Base-by-base conservation (phyloP, 2,329 filamentous ascomycete genomes). In the Fusarium sp. region DNA sequence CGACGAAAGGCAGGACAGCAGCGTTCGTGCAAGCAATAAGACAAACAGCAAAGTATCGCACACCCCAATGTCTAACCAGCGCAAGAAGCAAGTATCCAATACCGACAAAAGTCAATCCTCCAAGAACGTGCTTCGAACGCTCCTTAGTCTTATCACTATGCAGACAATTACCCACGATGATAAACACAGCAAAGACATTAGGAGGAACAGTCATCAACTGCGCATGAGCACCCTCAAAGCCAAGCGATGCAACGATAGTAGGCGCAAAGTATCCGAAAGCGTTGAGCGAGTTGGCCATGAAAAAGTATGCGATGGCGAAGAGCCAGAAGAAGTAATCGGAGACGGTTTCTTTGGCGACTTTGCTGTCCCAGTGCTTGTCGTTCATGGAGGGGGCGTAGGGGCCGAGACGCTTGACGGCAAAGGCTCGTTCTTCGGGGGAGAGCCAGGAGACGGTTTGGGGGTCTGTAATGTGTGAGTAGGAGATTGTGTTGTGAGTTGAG, bases 171-270 rank as follows among this genome's bases (percentile, higher is more conserved):
- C 78, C 72, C 7, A 80, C 65, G 11, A 77, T 75, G 52, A 80
- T 65, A 28, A 80, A 75, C 12, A 80, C 74, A 13, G 78, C 77
- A 51, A 79, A 75, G 26, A 80, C 78, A 25, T 80, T 80, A 4
- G 79, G 79, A 5, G 79, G 79, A 1, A 80, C 78, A 3, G 78
- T 80, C 21, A 80, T 67, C 6, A 80, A 69, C 59, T 80, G 79
- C 5, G 78, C 79, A n/a, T 74, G 55, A 51, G 78, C 65, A 2
- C 75, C 76, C 23, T 67, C 63, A 62, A 79, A 80, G 18, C 79
- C 78, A 13, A 80, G 77, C 4, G 76, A 74, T 19, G 77, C 70
- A 23, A 80, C 74, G 26, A 80, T 80, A 2, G 78, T 77, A 4
- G 79, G 79, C 1, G 76, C 74, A 34, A 80, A 80, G 67, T 80